Base-by-base conservation (phyloP, 345 rosid species). In the Hibiscus syriacus region DNA sequence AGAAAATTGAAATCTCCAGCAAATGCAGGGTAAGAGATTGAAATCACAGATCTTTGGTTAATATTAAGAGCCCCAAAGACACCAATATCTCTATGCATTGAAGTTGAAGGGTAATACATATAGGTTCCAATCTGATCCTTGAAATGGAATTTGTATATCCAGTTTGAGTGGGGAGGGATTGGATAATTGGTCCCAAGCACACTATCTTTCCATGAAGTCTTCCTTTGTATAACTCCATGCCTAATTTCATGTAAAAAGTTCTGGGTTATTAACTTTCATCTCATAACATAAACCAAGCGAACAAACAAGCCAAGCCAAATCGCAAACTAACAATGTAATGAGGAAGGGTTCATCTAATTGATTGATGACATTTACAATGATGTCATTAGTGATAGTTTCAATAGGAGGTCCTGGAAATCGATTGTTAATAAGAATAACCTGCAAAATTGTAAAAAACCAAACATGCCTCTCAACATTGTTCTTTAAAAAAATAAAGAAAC, bases 171-270 rank as follows among this genome's bases (percentile, higher is more conserved):
- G 1, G 93, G 92, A 62, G 64, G 89, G 59, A 92, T 84, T 2
- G 97, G 93, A 62, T 97, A 92, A n/a, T 92, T 85, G 38, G 98
- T 92, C 60, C 97, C 98, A 23, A 86, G 74, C 41, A 92, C 89
- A 60, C 97, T 96, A 34, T 92, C 93, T 82, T 92, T 90, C 97
- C 98, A 92, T 16, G 87, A 52, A 2, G 75, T 86, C 66, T 73
- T 88, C 70, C 93, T 83, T 63, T 84, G 96, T 20, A 87, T 82
- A 20, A 92, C 29, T 19, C 96, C 98, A 27, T 82, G 85, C 98
- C 98, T 92, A 64, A 13, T 36, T 67, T 54, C 20, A 58, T 6
- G 12, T 45, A 46, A 30, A 1, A 2, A 16, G 3, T 10, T 27
- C 52, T 2, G 12, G 29, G 39, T 19, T 32, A 53, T 25, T 5